Base-by-base conservation (phyloP, 306 rosid genomes). In the Dryas drummondii region DNA sequence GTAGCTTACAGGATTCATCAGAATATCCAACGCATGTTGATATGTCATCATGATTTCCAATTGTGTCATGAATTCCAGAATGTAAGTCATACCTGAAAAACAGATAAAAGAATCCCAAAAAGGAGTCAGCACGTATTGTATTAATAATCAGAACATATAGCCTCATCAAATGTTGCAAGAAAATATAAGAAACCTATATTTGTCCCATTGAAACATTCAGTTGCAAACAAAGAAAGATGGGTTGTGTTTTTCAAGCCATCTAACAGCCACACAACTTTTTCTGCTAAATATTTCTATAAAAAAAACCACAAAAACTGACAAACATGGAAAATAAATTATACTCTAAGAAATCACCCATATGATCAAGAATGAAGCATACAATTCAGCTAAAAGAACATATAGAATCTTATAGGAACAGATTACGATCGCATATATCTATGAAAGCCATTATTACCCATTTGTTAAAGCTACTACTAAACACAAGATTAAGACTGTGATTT, bases 11-110 rank as follows among this genome's bases (percentile, higher is more conserved):
- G 22, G 91, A 90, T 83, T 81, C 93, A 78, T 79, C 76, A 19
- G 96, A 90, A 84, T 87, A 94, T 75, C 82, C 88, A 79, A 91
- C 63, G 52, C 89, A 84, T 7, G 91, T 88, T 47, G 94, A 87
- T 7, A 86, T 82, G 74, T 94, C 97, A 70, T 86, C 91, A 14
- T 94, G 98, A 65, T 82, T 84, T 47, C 93, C 96, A 70, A 90
- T 41, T 44, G 78, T 69, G 71, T 85, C 91, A 73, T 67, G 44
- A 70, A 37, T 37, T 78, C 93, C 96, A 17, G 89, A 87, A 86
- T 88, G 81, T 84, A 94, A 88, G 80, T 94, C 88, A 81, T 86
- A 85, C 90, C 98, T 91, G 69, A 49, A 74, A 56, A 32, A 45
- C 74, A 76, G 68, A 67, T 46, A 77, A 27, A 8, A 57, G n/a